Evolutionary conservation across 2,329 filamentous ascomycete genomes (phyloP).

Genomic region (Aureobasidium subglaciale): DNA sequence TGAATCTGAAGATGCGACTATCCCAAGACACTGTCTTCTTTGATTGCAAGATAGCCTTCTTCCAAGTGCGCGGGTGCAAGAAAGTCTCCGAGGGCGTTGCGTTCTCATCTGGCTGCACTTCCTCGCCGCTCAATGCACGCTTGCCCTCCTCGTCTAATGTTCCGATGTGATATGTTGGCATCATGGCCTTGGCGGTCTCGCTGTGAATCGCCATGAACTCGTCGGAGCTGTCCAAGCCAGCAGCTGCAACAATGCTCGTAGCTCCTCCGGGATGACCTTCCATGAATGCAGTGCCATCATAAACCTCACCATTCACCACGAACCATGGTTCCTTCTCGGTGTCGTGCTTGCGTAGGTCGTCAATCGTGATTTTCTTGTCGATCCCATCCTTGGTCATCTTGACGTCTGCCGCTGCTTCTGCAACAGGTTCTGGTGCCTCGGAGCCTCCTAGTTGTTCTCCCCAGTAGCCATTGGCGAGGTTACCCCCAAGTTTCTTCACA

Average conservation of each 20-base stretch:
- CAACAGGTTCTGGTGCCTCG: conserved; percentile 32
- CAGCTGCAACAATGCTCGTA: conserved; percentile 72
- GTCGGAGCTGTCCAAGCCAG: conserved; percentile 75
- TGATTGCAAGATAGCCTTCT: conserved; percentile 59
- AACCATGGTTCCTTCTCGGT: conserved; percentile 70
- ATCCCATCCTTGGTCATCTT: conserved; percentile 68
- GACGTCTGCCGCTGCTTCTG: conserved; percentile 56
- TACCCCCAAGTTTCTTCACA: conserved; percentile 73
- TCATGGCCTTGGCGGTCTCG: conserved; percentile 87
- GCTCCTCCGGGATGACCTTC: conserved; percentile 80
- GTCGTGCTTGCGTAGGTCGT: conserved; percentile 65
- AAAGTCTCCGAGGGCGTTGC: conserved; percentile 51
- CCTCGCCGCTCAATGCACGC: conserved; percentile 43
- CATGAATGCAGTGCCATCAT: conserved; percentile 75
- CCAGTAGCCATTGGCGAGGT: conserved; percentile 77
- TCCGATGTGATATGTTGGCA: conserved; percentile 78
- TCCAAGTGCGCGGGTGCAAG: conserved; percentile 66
- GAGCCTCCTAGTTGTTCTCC: conserved; percentile 61
- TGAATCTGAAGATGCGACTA: conserved; percentile 74
- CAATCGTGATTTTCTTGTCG: conserved; percentile 56
- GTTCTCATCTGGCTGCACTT: conserved; percentile 34
- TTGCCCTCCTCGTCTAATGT: conserved; percentile 58
- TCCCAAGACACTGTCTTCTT: conserved; percentile 70
- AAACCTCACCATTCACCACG: conserved; percentile 79
- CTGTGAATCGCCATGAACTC: conserved; percentile 91